Evolutionary conservation across 1,284 basidiomycete genomes (phyloP), one percentile per base, ranked within the genome.

Genomic region (Rhodotorula mucilaginosa): DNA sequence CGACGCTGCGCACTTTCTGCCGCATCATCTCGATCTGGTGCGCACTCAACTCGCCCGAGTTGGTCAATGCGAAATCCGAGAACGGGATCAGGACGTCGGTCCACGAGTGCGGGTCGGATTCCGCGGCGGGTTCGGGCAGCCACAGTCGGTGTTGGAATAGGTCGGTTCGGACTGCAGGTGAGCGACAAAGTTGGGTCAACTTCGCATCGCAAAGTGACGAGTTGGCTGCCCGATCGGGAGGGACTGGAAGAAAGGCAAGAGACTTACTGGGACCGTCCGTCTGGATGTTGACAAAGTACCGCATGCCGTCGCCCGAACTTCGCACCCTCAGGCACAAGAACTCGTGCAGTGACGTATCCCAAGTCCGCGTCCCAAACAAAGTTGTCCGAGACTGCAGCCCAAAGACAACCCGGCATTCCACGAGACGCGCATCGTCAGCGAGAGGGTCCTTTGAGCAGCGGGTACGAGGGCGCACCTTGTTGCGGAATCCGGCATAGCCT

Each of bases 111-210:
- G 90, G 88, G 31, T 84, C 83, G 64, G 86, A 85, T 80, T 71
- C 69, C 34, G 68, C 31, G 4, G 65, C 13, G 1, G 75, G 69
- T 0, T 66, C 16, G 5, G 74, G 74, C 13, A 94, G 90, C 81
- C 88, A 91, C 51, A 96, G 83, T 51, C 91, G 85, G 78, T 96
- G 93, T 79, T 95, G 93, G 88, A 92, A 96, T 29, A 96, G 83
- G 80, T 94, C 92, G 31, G 87, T 88, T 57, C 86, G 85, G 61
- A 90, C 84, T 79, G 69, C 12, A 46, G 13, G 54, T 6, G 54
- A 51, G 18, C 19, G 49, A 5, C 2, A 1, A 21, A 6, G 4
- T 21, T 15, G n/a, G 29, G 13, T 26, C 0, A n/a, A n/a, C 34
- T n/a, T 6, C 15, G 52, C 26, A 23, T 39, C 8, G 13, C 12